A percentile compares a stretch with the other conserved stretches of the same genome.
Conservation (phyloP, 371 early-diverging fungal genomes). For the Circinella umbellata region DNA sequence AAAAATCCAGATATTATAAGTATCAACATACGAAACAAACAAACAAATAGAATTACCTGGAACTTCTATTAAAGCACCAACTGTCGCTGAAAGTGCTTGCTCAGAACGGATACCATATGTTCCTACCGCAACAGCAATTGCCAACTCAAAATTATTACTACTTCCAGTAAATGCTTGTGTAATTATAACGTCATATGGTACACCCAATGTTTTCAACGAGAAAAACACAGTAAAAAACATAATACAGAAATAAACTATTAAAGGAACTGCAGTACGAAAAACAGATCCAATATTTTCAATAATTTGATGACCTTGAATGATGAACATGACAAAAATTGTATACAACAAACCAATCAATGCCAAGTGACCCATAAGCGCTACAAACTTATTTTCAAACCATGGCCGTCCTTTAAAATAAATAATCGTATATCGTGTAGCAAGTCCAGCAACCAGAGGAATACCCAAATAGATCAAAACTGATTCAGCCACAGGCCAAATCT, state of each 20-base stretch:
- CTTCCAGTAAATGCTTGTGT: constrained; percentile 75
- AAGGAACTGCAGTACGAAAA: constrained; percentile 67
- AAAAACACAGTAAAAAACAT: constrained; percentile 60
- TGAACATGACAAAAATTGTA: constrained; percentile 78
- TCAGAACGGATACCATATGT: constrained; percentile 68
- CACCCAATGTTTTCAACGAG: constrained; percentile 27
- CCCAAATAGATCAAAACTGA: constrained; percentile 74
- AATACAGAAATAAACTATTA: constrained; percentile 66
- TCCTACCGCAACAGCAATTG: constrained; percentile 76
- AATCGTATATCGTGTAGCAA: constrained; percentile 57
- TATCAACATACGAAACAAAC: not conserved
- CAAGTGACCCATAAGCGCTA: constrained; percentile 58
- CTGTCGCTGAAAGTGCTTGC: constrained; percentile 70
- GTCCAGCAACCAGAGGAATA: constrained; percentile 66
- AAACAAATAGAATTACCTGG: constrained; percentile 49
- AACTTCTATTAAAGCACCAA: constrained; percentile 79
- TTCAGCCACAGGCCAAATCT: constrained; percentile 62
- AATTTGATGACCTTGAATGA: constrained; percentile 71
- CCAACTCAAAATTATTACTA: constrained; percentile 79
- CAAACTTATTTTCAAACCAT: constrained; percentile 64
- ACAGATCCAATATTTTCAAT: constrained; percentile 67
- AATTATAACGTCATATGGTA: constrained; percentile 55
- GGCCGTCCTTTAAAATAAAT: constrained; percentile 30
- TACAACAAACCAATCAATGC: constrained; percentile 68
- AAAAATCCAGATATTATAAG: no score